Conservation (phyloP, 2,329 filamentous ascomycete species). For the Penicillium sp. region DNA sequence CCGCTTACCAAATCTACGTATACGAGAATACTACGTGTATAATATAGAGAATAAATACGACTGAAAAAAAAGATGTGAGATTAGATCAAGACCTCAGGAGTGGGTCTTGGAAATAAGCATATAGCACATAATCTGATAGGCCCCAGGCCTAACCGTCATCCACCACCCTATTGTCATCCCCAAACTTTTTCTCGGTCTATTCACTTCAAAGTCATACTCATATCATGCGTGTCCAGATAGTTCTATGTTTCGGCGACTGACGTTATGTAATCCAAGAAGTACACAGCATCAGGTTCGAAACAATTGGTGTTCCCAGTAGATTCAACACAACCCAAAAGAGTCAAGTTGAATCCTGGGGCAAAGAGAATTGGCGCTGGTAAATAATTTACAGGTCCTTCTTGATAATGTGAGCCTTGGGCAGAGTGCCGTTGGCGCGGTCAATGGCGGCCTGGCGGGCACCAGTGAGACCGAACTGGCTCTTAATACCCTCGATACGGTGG, state of each 20-base stretch:
- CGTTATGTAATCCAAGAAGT: neutral
- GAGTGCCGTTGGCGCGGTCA: conserved; percentile 31
- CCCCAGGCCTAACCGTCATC: neutral
- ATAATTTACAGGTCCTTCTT: conserved; percentile 29
- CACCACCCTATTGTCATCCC: neutral
- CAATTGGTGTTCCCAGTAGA: neutral
- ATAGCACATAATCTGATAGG: neutral
- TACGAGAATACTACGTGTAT: too few species aligned
- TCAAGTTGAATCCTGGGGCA: neutral
- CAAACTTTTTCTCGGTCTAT: conserved; percentile 6
- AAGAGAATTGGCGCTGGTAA: neutral
- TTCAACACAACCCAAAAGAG: neutral
- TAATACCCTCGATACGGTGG: conserved; percentile 74
- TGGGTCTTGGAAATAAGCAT: neutral
- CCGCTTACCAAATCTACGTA: too few species aligned
- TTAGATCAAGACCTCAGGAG: neutral
- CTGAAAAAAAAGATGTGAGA: neutral
- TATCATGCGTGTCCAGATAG: conserved; percentile 2
- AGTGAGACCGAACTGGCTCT: conserved; percentile 65
- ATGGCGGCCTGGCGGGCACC: conserved; percentile 60
- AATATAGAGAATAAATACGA: too few species aligned
- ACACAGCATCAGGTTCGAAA: neutral
- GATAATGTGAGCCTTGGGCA: conserved; percentile 37
- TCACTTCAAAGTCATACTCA: conserved; percentile 13
- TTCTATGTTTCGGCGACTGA: neutral